phyloP scores from a whole-genome alignment of 208 protist genomes.

The Porcisia deanei region DNA sequence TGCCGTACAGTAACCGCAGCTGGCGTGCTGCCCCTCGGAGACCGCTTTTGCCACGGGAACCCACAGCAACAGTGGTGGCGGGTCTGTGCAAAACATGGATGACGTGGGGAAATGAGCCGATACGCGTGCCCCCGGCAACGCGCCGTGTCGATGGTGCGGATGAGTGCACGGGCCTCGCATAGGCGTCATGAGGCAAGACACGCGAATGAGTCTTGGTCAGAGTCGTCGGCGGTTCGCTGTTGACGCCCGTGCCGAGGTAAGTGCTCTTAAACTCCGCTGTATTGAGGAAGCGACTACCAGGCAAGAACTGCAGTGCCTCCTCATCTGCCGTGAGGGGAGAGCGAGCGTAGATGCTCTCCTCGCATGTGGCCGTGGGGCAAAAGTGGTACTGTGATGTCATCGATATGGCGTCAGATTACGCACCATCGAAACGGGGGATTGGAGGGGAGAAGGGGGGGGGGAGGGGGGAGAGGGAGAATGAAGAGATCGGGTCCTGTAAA shows the following conservation, averaged over 20 bases:
- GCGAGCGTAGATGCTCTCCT: conserved; percentile 22
- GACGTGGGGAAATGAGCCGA: not conserved
- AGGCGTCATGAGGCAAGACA: not conserved
- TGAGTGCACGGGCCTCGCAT: too few species aligned
- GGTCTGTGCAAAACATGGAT: not conserved
- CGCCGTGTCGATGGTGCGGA: not conserved
- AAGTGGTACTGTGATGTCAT: conserved; percentile 1
- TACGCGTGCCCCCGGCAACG: not conserved
- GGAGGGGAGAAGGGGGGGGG: not conserved
- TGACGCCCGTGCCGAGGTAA: conserved; percentile 32
- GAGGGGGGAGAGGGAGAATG: not conserved
- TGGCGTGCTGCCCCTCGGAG: not conserved
- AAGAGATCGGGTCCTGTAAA: too few species aligned
- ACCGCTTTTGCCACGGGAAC: not conserved
- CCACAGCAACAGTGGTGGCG: not conserved
- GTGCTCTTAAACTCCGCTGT: conserved; percentile 47
- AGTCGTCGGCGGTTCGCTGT: not conserved
- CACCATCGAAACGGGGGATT: not conserved
- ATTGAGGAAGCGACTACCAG: conserved; percentile 43
- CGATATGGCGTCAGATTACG: not conserved
- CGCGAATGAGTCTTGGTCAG: not conserved
- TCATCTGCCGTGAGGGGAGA: conserved; percentile 25
- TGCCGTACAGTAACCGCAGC: conserved; percentile 4
- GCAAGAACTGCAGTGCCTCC: conserved; percentile 3
- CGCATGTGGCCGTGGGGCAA: not conserved